Conservation (phyloP, 2,329 filamentous ascomycete species). For the Monilinia vaccinii-corymbosi region DNA sequence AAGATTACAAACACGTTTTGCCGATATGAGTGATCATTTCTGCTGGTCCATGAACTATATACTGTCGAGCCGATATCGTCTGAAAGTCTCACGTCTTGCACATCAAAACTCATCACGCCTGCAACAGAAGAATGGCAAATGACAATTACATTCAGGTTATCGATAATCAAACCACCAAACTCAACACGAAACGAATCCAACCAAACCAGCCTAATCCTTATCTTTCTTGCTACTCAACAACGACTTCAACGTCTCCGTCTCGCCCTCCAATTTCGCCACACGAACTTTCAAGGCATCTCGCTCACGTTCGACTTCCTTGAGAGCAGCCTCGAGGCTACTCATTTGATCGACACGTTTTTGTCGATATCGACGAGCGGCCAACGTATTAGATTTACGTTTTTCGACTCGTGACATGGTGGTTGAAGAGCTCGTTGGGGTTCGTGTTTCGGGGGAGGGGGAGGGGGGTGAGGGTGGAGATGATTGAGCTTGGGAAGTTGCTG, state of each 20-base stretch:
- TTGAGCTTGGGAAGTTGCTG: neutral
- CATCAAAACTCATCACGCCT: neutral
- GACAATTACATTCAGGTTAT: neutral
- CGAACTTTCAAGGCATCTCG: constrained; percentile 54
- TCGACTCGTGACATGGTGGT: constrained; percentile 15
- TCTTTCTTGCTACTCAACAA: constrained; percentile 28
- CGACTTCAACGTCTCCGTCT: constrained; percentile 50
- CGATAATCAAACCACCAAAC: neutral
- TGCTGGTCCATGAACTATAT: constrained; percentile 9
- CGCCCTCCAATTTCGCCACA: constrained; percentile 55
- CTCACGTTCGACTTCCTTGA: constrained; percentile 51
- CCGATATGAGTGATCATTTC: constrained; percentile 12
- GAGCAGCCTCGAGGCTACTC: constrained; percentile 48
- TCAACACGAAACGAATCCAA: neutral
- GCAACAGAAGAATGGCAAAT: neutral
- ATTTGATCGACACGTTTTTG: constrained; percentile 63
- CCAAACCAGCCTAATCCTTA: constrained; percentile 1
- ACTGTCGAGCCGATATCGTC: constrained; percentile 16
- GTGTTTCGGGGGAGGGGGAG: neutral
- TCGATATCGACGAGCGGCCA: constrained; percentile 62
- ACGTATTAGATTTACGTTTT: constrained; percentile 60
- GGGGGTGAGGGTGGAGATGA: constrained; percentile 2
- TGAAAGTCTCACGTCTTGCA: constrained; percentile 1
- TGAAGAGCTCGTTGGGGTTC: constrained; percentile 8
- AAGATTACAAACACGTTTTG: constrained; percentile 19